Evolutionary conservation across 176 grass and related monocot species (phyloP).

Genomic region (Dactylis glomerata): DNA sequence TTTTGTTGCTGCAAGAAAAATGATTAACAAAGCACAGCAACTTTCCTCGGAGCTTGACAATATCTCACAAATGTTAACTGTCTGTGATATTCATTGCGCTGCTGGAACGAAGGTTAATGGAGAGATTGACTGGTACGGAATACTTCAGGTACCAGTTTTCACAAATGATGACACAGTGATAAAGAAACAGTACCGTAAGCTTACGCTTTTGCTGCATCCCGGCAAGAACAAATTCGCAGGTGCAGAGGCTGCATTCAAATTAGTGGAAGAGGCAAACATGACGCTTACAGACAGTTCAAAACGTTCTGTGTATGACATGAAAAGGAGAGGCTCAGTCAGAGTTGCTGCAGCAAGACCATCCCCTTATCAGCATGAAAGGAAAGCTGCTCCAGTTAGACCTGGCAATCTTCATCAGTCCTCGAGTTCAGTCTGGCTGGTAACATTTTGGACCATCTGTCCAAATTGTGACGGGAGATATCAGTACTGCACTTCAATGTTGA

Average conservation of each 20-base stretch:
- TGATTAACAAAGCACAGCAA: conserved; percentile 67
- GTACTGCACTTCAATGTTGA: conserved; percentile 65
- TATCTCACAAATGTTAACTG: conserved; percentile 64
- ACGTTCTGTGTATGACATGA: conserved; percentile 59
- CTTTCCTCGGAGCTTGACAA: conserved; percentile 67
- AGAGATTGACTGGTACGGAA: conserved; percentile 81
- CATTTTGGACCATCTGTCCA: conserved; percentile 88
- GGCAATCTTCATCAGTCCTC: conserved; percentile 41
- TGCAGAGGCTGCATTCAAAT: conserved; percentile 88
- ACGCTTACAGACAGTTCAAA: conserved; percentile 60
- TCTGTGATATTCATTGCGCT: conserved; percentile 85
- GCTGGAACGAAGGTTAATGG: conserved; percentile 57
- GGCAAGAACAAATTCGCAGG: conserved; percentile 88
- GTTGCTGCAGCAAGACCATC: conserved; percentile 1
- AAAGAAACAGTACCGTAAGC: conserved; percentile 80
- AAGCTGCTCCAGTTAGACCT: conserved; percentile 28
- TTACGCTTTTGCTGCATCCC: conserved; percentile 83
- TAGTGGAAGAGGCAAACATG: conserved; percentile 79
- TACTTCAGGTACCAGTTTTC: conserved; percentile 62
- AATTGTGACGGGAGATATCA: conserved; percentile 83
- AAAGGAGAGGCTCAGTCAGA: conserved; percentile 46
- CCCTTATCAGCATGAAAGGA: conserved; percentile 36
- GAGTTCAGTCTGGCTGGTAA: conserved; percentile 26
- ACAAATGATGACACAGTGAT: conserved; percentile 60
- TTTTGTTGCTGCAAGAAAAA: conserved; percentile 62